These are phyloP conservation scores for Sclerotinia borealis DNA, from an alignment of 2,329 filamentous ascomycete genomes.

Conservation along the genomic window DNA sequence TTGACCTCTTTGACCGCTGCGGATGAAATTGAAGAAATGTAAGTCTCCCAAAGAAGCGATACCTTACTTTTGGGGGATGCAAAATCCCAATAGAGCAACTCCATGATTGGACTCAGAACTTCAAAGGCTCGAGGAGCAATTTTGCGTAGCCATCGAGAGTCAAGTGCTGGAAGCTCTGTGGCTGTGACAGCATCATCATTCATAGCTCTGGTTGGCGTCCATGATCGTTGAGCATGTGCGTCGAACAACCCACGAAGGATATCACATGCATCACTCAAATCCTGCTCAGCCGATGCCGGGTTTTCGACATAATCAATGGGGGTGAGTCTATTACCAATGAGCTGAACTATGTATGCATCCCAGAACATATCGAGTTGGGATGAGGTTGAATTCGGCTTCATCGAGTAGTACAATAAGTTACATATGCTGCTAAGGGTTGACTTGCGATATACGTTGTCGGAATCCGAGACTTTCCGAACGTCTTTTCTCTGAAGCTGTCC, in stretches of 20 bases:
- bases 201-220: slow-evolving; percentile 68
- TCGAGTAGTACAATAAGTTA: slow-evolving; percentile 75
- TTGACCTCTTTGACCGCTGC: slow-evolving; percentile 84
- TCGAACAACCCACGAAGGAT: slow-evolving; percentile 72
- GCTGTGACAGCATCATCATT: slow-evolving; percentile 45
- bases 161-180: slow-evolving; percentile 76
- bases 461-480: slow-evolving; percentile 40
- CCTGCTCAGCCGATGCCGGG: slow-evolving; percentile 40
- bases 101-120: slow-evolving; percentile 53
- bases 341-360: slow-evolving; percentile 63
- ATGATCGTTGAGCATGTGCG: slow-evolving; percentile 49
- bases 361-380: slow-evolving; percentile 70
- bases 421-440: slow-evolving; percentile 64
- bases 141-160: slow-evolving; percentile 80
- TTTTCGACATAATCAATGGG: slow-evolving; percentile 31
- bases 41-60: slow-evolving; percentile 52
- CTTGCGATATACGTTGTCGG: slow-evolving; percentile 48
- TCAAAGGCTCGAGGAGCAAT: slow-evolving; percentile 61
- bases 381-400: slow-evolving; percentile 62
- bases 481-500: slow-evolving; percentile 61
- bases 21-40: slow-evolving; percentile 57
- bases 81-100: slow-evolving; percentile 57
- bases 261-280: slow-evolving; percentile 52
- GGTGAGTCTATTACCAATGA: slow-evolving; percentile 54
- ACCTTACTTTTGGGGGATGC: slow-evolving; percentile 51